A percentile compares a stretch with the other conserved stretches of the same genome.
These are phyloP conservation scores for Lentinula sp. DNA, from an alignment of 768 basidiomycete genomes.

Conservation along the genomic window DNA sequence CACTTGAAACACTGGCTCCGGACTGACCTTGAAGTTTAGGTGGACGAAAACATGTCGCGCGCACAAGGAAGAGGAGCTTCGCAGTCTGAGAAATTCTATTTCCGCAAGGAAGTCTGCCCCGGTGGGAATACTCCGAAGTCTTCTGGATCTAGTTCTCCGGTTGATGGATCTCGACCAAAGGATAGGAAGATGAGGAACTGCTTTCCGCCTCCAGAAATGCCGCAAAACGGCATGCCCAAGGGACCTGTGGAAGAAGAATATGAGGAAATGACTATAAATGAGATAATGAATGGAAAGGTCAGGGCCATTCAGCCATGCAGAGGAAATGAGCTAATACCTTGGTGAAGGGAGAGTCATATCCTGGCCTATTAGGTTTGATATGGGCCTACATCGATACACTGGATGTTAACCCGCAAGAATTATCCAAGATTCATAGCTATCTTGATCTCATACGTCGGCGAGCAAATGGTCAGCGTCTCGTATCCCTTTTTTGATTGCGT, in stretches of 20 bases:
- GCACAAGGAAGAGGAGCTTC: constrained; percentile 85
- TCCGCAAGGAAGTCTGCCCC: constrained; percentile 76
- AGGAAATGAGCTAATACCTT: neutral
- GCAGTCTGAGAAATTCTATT: constrained; percentile 72
- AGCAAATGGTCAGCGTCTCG: constrained; percentile 60
- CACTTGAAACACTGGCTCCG: neutral
- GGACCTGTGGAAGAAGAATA: constrained; percentile 74
- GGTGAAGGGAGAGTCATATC: constrained; percentile 54
- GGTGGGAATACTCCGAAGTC: constrained; percentile 38
- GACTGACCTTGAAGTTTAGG: constrained; percentile 38
- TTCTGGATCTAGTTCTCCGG: constrained; percentile 37
- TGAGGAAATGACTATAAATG: constrained; percentile 86
- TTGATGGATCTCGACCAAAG: constrained; percentile 37
- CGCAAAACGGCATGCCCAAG: constrained; percentile 34
- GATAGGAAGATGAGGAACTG: constrained; percentile 68
- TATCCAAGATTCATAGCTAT: constrained; percentile 65
- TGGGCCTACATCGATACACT: constrained; percentile 82
- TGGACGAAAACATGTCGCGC: constrained; percentile 93
- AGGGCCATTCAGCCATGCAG: constrained; percentile 10
- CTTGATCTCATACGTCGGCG: constrained; percentile 72
- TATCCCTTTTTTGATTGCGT: neutral
- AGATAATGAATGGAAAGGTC: constrained; percentile 94
- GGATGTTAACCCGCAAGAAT: constrained; percentile 60
- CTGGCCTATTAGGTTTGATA: constrained; percentile 77
- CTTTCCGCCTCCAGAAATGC: constrained; percentile 55